phyloP scores from a whole-genome alignment of 2,329 filamentous ascomycete genomes.

The Drechslera avenae region DNA sequence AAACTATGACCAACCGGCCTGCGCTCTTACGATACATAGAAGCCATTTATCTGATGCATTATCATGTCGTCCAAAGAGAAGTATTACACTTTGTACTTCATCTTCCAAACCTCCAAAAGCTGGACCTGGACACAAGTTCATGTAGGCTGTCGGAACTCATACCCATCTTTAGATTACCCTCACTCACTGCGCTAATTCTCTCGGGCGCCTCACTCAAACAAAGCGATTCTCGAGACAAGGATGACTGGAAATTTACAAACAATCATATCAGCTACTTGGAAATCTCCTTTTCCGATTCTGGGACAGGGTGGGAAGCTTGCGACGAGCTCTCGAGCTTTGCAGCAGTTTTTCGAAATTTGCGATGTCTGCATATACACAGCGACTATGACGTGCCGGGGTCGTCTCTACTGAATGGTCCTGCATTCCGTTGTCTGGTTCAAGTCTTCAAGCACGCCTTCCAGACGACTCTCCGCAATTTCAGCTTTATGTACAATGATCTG shows the following conservation, averaged over 20 bases:
- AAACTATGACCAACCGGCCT: not conserved
- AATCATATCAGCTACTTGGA: conserved; percentile 3
- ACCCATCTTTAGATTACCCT: conserved; percentile 1
- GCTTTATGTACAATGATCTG: conserved; percentile 4
- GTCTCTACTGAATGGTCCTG: not conserved
- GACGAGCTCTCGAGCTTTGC: conserved; percentile 7
- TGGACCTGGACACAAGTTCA: conserved; percentile 3
- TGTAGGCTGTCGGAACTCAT: not conserved
- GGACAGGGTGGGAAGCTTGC: not conserved
- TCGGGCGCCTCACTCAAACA: not conserved
- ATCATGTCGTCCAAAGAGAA: not conserved
- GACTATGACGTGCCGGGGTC: not conserved
- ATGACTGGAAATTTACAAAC: conserved; percentile 11
- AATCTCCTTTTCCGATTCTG: conserved; percentile 7
- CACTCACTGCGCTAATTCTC: conserved; percentile 5
- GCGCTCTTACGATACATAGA: conserved; percentile 1
- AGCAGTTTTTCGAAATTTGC: conserved; percentile 3
- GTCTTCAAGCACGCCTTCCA: conserved; percentile 10
- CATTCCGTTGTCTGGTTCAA: conserved; percentile 10
- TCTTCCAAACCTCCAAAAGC: conserved; percentile 5
- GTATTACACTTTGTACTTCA: not conserved
- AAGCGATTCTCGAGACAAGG: not conserved
- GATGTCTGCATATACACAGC: conserved; percentile 3
- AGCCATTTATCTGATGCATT: not conserved
- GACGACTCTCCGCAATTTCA: conserved; percentile 11